phyloP scores from a whole-genome alignment of 2,329 filamentous ascomycete genomes.

The Colletotrichum musae region DNA sequence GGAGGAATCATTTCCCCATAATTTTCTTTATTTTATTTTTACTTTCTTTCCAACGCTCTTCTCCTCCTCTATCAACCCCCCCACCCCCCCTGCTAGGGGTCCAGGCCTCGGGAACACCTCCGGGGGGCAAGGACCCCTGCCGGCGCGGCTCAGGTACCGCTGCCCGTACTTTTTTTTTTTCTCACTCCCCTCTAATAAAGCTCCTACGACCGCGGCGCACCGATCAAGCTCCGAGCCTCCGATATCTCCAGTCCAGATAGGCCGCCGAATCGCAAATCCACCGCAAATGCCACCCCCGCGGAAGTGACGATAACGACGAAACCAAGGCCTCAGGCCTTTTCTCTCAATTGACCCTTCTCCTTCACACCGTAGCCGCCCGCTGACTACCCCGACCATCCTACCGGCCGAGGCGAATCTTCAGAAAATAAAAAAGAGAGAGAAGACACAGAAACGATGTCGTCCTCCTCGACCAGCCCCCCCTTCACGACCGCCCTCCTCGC shows the following conservation, averaged over 20 bases:
- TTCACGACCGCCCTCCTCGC: conserved; percentile 79
- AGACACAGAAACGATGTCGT: background rate
- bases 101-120: background rate
- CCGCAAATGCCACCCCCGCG: background rate
- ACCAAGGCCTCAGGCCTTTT: conserved; percentile 6
- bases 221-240: conserved; percentile 34
- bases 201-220: conserved; percentile 5
- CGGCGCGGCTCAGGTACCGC: conserved; percentile 12
- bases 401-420: no score
- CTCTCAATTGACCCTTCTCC: background rate
- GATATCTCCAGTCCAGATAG: conserved; percentile 7
- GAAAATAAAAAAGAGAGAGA: no score
- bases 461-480: conserved; percentile 47
- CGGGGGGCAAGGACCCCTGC: background rate
- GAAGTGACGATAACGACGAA: conserved; percentile 10
- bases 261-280: background rate
- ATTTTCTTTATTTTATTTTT: background rate
- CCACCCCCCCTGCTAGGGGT: background rate
- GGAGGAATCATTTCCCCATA: conserved; percentile 35
- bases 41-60: background rate
- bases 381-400: no score
- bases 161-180: conserved; percentile 1
- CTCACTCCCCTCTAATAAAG: background rate
- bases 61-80: no score
- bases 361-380: background rate